Evolutionary conservation across 1,284 basidiomycete genomes (phyloP), one percentile per base, ranked within the genome.

Genomic region (Trichosporon coremiiforme): DNA sequence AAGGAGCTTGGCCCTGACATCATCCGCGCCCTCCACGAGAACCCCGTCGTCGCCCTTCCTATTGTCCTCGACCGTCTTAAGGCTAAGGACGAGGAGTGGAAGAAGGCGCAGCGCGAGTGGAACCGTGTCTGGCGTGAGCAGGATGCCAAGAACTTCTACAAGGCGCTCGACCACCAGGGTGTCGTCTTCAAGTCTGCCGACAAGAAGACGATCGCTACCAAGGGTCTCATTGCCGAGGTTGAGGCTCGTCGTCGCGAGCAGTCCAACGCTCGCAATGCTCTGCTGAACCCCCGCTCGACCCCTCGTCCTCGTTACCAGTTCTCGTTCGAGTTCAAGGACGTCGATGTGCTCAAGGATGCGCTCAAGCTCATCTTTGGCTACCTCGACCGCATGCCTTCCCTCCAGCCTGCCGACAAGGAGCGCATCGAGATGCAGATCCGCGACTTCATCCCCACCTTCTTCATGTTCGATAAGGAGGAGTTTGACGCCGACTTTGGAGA

Each of bases 1-100:
- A 82, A 82, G 65, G 89, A 88, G 70, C 88, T 90, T 41, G 91
- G 92, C 8, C 81, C 86, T 53, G 96, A 98, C 82, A 89, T 98
- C 66, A 90, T 97, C 66, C 89, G 91, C 73, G 94, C 94, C 1
- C 85, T 99, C 69, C 95, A 98, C 83, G 96, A 99, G 69, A 92
- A 90, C 76, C 97, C 97, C 0, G 89, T 88, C 66, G 90, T 94
- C 55, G 90, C 96, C 0, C 90, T 98, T 7, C 95, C 96, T 2
- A 93, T 99, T 73, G 94, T 99, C 5, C 88, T 99, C 7, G 86
- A 89, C 50, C 89, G 97, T 15, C 86, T 99, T 70, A 96, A 94
- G 86, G 90, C 91, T 80, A 98, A 97, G 84, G 93, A 98, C 81
- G 95, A 98, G 75, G 97, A 99, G 81, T 99, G 97, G 97, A 91